Evolutionary conservation across 352 stramenopile species (phyloP).

Genomic region (Globisporangium mamillatum): DNA sequence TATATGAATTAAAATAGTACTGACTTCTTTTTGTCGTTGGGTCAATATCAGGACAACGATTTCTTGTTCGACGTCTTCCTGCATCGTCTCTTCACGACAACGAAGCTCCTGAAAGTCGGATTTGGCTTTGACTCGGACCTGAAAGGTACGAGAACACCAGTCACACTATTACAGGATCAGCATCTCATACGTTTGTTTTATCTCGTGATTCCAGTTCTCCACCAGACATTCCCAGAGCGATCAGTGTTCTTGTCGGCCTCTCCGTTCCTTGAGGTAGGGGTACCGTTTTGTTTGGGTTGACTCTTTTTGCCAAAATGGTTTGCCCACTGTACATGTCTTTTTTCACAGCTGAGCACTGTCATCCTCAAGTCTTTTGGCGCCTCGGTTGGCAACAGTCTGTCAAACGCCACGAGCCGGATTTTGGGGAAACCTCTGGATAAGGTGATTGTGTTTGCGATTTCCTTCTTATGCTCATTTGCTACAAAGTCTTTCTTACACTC

Average conservation of each 20-base stretch:
- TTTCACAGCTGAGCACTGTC: constrained; percentile 29
- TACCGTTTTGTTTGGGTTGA: neutral
- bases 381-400: constrained; percentile 40
- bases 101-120: constrained; percentile 43
- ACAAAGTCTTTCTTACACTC: neutral
- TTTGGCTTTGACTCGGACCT: constrained; percentile 75
- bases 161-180: neutral
- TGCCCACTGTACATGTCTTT: neutral
- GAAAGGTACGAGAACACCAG: constrained; percentile 35
- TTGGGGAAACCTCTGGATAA: constrained; percentile 66
- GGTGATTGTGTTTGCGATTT: constrained; percentile 20
- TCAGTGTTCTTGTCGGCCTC: constrained; percentile 29
- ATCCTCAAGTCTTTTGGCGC: constrained; percentile 27
- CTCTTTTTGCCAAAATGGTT: neutral
- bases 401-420: constrained; percentile 32
- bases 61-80: constrained; percentile 53
- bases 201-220: constrained; percentile 34
- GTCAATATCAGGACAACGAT: constrained; percentile 27
- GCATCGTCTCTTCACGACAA: constrained; percentile 28
- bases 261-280: constrained; percentile 44
- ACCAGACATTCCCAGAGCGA: constrained; percentile 65
- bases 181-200: neutral
- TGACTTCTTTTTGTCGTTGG: neutral
- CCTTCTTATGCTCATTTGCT: neutral
- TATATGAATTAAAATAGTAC: neutral